These are phyloP conservation scores for Clonostachys sp. DNA, from an alignment of 2,329 filamentous ascomycete genomes.

Conservation along the genomic window DNA sequence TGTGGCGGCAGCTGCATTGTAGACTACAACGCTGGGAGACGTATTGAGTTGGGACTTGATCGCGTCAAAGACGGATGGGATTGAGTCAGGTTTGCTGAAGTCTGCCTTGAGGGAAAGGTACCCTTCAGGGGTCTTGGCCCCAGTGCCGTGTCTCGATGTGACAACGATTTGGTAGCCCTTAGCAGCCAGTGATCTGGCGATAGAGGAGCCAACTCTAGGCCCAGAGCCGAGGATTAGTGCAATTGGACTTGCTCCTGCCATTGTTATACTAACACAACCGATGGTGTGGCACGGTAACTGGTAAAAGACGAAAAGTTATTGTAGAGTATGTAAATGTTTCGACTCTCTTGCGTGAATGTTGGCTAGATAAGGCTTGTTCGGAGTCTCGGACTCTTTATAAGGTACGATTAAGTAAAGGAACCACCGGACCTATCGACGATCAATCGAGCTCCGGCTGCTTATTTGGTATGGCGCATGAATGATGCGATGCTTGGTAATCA, in stretches of 20 bases:
- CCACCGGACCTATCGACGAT: too few species aligned
- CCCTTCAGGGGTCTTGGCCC: background rate
- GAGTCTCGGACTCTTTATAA: too few species aligned
- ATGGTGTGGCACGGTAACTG: too few species aligned
- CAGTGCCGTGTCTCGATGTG: constrained; percentile 5
- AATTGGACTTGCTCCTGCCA: background rate
- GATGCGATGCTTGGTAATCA: too few species aligned
- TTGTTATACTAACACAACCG: too few species aligned
- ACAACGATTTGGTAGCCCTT: constrained; percentile 3
- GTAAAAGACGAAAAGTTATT: too few species aligned
- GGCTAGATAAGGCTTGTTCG: too few species aligned
- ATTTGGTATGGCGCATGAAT: too few species aligned
- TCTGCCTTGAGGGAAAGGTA: background rate
- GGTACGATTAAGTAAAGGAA: too few species aligned
- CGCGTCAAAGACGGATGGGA: constrained; percentile 19
- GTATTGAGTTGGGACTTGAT: constrained; percentile 21
- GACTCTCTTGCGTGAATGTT: too few species aligned
- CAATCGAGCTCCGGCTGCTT: too few species aligned
- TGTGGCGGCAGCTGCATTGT: constrained; percentile 32
- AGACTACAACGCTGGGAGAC: constrained; percentile 30
- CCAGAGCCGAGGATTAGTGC: constrained; percentile 4
- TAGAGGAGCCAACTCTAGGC: background rate
- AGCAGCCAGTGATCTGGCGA: background rate
- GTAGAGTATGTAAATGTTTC: too few species aligned
- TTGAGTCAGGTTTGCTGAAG: constrained; percentile 5